Evolutionary conservation across 225 moss, liverwort and hornwort genomes (phyloP).

Genomic region (Physcomitrellopsis africana): DNA sequence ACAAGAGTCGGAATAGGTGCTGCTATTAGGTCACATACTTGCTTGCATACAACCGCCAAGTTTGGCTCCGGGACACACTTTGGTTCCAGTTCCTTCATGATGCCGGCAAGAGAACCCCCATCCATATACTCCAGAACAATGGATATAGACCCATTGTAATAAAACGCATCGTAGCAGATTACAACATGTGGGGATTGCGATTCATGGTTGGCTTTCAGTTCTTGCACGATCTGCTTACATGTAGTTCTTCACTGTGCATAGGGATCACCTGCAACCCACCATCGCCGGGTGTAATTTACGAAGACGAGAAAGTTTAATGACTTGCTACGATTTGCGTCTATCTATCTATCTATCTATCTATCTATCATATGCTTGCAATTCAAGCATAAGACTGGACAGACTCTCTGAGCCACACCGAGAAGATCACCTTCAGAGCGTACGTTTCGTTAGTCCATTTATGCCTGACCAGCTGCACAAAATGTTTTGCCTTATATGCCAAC

Average conservation of each 20-base stretch:
- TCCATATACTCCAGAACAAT: conserved; percentile 98
- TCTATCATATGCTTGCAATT: too few species aligned
- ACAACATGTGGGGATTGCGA: conserved; percentile 75
- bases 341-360: too few species aligned
- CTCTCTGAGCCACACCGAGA: background rate
- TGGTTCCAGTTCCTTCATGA: conserved; percentile 68
- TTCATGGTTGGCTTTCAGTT: conserved; percentile 62
- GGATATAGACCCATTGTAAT: conserved; percentile 86
- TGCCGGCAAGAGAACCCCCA: conserved; percentile 87
- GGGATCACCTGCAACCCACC: conserved; percentile 52
- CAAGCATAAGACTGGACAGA: background rate
- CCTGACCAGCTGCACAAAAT: conserved; percentile 61
- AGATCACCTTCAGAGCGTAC: conserved; percentile 60
- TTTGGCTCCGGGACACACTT: conserved; percentile 73
- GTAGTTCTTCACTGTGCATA: conserved; percentile 64
- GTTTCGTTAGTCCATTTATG: conserved; percentile 71
- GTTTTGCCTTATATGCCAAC: conserved; percentile 50
- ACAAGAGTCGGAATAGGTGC: background rate
- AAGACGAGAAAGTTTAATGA: background rate
- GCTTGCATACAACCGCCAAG: conserved; percentile 83
- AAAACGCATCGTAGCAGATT: conserved; percentile 86
- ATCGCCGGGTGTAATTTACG: background rate
- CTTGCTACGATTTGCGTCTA: background rate
- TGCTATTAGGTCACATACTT: conserved; percentile 52
- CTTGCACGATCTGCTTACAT: conserved; percentile 60